Evolutionary conservation across 306 rosid species (phyloP).

Genomic region (Cicer bijugum): DNA sequence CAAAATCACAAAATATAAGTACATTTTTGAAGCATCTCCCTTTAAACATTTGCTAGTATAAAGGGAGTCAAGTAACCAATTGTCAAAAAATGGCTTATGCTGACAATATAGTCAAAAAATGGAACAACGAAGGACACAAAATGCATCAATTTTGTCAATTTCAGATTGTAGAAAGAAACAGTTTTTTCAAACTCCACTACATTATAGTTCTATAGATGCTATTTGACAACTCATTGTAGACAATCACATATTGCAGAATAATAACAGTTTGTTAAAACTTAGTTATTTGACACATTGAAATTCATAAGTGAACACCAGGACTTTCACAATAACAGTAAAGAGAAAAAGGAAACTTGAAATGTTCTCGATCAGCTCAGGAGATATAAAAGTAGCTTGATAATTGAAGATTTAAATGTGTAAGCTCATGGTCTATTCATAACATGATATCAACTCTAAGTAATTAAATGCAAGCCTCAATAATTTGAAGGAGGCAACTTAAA

Average conservation of each 20-base stretch:
- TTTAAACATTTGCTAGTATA: too few relatives aligned
- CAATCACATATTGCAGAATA: too few relatives aligned
- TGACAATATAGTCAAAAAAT: constrained; percentile 9
- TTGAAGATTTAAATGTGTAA: constrained; percentile 12
- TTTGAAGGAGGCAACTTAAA: background rate
- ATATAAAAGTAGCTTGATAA: background rate
- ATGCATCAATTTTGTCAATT: too few relatives aligned
- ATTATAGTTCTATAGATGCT: too few relatives aligned
- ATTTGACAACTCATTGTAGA: too few relatives aligned
- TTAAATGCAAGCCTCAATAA: constrained; percentile 24
- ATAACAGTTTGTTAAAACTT: too few relatives aligned
- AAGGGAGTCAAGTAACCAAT: too few relatives aligned
- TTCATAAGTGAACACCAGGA: background rate
- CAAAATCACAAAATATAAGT: too few relatives aligned
- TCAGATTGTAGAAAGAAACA: too few relatives aligned
- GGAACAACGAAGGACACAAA: background rate
- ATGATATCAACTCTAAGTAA: background rate
- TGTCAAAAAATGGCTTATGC: too few relatives aligned
- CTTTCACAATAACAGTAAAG: constrained; percentile 6
- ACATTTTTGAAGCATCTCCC: too few relatives aligned
- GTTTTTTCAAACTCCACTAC: too few relatives aligned
- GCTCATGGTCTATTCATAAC: background rate
- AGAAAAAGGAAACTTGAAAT: constrained; percentile 20
- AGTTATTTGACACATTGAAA: background rate
- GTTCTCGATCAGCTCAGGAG: background rate